Base-by-base conservation (phyloP, 176 grass and related monocot species). In the Carex pumila region DNA sequence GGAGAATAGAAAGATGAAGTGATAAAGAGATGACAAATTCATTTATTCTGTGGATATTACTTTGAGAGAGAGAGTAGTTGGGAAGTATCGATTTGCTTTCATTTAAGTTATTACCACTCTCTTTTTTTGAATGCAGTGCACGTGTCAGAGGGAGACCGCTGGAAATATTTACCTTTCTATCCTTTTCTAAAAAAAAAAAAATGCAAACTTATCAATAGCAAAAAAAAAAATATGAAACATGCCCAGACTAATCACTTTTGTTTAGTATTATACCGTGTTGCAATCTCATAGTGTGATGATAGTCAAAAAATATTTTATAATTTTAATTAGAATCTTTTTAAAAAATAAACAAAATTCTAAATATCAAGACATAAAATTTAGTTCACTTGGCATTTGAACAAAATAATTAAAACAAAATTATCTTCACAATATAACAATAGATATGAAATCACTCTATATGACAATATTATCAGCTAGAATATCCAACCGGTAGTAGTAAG, bases 31-130 rank as follows among this genome's bases (percentile, higher is more conserved):
- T 25, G 7, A 56, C 25, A 56, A 77, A 55, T 49, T 56, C 21
- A 77, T 77, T 71, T 43, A 31, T 31, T 29, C 6, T 49, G 53
- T 59, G 59, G 80, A 65, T 66, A 47, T 52, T 67, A 52, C 29
- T 52, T 49, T 47, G 15, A 10, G 54, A 30, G 52, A n/a, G n/a
- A 10, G 12, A 50, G 80, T 83, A 83, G 80, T 83, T 83, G 80
- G 61, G 43, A 30, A 50, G 80, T 53, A 61, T 50, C 62, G 21
- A 83, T 65, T 83, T 83, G 80, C 60, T 32, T 82, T 83, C 37
- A 65, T 81, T 64, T 82, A 47, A 2, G 47, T 68, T 83, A 22
- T n/a, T 63, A 34, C 22, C 29, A 22, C 10, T 37, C 5, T 13
- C 50, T 34, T 17, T 77, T 81, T 81, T 63, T 4, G 15, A 36